Conservation (phyloP, 2,329 filamentous ascomycete species). For the Neurospora crassa region DNA sequence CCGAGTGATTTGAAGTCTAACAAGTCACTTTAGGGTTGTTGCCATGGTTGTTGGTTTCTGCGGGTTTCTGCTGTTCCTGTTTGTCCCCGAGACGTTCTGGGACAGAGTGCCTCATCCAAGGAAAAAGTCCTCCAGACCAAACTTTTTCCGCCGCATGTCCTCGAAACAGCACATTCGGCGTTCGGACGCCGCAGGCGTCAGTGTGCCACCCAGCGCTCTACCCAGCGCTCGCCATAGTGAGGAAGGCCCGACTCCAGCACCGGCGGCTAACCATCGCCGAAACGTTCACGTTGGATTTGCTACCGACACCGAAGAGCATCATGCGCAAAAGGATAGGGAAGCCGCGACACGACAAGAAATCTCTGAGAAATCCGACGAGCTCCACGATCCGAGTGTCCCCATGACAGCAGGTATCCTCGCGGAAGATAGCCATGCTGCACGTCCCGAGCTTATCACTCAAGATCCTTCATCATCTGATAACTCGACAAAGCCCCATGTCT, state of each 20-base stretch:
- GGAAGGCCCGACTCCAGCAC: not conserved
- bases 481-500: not conserved
- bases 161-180: constrained; percentile 25
- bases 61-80: constrained; percentile 68
- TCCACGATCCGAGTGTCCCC: not conserved
- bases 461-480: not conserved
- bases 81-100: constrained; percentile 95
- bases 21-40: constrained; percentile 52
- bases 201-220: not conserved
- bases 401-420: not conserved
- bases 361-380: not conserved
- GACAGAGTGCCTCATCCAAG: constrained; percentile 59
- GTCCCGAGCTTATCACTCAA: not conserved
- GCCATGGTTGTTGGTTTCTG: constrained; percentile 69
- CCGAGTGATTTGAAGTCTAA: not conserved
- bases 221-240: constrained; percentile 2
- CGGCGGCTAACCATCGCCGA: constrained; percentile 11
- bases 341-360: not conserved
- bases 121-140: constrained; percentile 23
- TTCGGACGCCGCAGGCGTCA: not conserved
- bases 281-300: constrained; percentile 50
- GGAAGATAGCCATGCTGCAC: not conserved
- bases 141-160: constrained; percentile 38
- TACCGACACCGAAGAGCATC: constrained; percentile 19
- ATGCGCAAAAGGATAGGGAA: constrained; percentile 6